Conservation (phyloP, 192 early-diverging fungal genomes). For the Coemansia sp. region DNA sequence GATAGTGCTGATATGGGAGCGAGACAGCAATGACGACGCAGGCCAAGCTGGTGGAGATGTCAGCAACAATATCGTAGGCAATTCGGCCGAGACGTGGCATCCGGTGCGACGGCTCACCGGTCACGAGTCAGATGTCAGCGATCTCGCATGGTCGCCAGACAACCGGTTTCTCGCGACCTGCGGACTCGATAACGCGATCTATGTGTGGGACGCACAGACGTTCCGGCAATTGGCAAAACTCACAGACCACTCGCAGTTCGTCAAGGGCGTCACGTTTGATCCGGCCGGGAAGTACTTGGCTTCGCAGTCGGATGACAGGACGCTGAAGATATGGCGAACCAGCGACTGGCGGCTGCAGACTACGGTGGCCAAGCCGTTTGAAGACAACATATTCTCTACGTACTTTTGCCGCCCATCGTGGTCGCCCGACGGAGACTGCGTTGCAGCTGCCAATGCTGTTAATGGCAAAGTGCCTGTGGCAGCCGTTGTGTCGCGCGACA, state of each 20-base stretch:
- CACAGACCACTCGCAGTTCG: constrained; percentile 78
- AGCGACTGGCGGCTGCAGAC: constrained; percentile 84
- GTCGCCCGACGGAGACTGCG: constrained; percentile 94
- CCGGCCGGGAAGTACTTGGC: constrained; percentile 93
- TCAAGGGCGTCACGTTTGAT: constrained; percentile 97
- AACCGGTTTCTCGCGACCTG: constrained; percentile 86
- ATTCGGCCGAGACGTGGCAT: constrained; percentile 65
- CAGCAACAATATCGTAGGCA: neutral
- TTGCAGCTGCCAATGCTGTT: constrained; percentile 89
- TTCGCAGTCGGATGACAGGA: constrained; percentile 91
- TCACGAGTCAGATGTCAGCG: constrained; percentile 89
- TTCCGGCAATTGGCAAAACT: constrained; percentile 73
- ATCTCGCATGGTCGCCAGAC: constrained; percentile 90
- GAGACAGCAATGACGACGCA: constrained; percentile 57
- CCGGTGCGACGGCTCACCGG: constrained; percentile 73
- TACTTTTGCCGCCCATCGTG: constrained; percentile 91
- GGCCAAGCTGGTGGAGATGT: neutral
- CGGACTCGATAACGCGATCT: constrained; percentile 78
- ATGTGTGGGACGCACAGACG: constrained; percentile 83
- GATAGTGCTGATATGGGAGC: constrained; percentile 88
- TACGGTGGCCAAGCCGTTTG: constrained; percentile 71
- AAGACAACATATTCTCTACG: constrained; percentile 78
- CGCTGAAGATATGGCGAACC: constrained; percentile 81
- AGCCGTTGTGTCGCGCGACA: constrained; percentile 73
- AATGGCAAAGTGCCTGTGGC: constrained; percentile 77